A percentile compares a stretch with the other conserved stretches of the same genome.
Evolutionary conservation across 139 green algal genomes (phyloP).

Genomic region (Closterium sp.): DNA sequence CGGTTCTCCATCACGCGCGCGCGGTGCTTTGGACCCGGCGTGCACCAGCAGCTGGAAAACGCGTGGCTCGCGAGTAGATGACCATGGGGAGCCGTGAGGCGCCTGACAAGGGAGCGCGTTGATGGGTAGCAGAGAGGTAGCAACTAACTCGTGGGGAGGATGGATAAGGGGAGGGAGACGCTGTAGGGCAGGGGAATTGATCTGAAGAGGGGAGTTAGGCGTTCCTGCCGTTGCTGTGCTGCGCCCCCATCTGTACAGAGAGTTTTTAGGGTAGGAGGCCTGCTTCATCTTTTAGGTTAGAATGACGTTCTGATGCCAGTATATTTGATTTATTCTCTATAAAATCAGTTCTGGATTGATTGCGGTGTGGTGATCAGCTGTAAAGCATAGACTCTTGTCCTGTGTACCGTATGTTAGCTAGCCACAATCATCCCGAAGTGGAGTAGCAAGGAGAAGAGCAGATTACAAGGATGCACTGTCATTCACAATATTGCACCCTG

Average conservation of each 20-base stretch:
- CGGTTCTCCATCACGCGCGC: conserved; percentile 27
- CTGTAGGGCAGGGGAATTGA: neutral
- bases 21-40: conserved; percentile 35
- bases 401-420: no score
- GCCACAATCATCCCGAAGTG: no score
- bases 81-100: neutral
- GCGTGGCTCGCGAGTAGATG: conserved; percentile 25
- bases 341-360: no score
- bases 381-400: no score
- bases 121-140: neutral
- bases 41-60: conserved; percentile 45
- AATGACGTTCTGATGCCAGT: no score
- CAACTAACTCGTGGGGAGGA: neutral
- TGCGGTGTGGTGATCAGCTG: no score
- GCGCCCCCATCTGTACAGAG: neutral
- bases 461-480: neutral
- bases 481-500: neutral
- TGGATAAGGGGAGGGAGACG: neutral
- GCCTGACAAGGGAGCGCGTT: neutral
- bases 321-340: no score
- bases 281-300: no score
- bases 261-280: no score
- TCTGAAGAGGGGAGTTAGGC: neutral
- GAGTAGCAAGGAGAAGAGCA: no score
- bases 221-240: neutral